Conservation (phyloP, 2,329 filamentous ascomycete genomes). For the Fusarium praegraminearum region DNA sequence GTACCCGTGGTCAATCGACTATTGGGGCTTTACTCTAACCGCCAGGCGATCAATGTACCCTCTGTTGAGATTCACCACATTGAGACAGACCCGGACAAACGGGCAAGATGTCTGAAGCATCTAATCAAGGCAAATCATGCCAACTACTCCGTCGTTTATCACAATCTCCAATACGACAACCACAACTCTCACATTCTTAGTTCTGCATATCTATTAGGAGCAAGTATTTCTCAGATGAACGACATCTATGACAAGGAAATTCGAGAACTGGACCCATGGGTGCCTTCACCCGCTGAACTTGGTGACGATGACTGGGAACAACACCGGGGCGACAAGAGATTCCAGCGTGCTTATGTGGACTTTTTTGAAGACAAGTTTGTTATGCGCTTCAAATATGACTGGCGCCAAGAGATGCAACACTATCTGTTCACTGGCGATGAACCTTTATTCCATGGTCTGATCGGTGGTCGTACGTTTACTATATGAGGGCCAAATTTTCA, state of each 20-base stretch:
- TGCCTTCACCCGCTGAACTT: conserved; percentile 86
- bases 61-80: conserved; percentile 81
- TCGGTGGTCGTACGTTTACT: conserved; percentile 75
- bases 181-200: conserved; percentile 84
- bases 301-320: conserved; percentile 87
- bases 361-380: conserved; percentile 95
- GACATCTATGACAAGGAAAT: conserved; percentile 83
- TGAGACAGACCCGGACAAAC: conserved; percentile 82
- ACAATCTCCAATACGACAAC: conserved; percentile 81
- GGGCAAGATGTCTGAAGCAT: conserved; percentile 87
- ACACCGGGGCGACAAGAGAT: conserved; percentile 80
- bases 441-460: conserved; percentile 83
- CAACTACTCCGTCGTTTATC: conserved; percentile 86
- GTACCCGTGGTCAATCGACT: conserved; percentile 49
- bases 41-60: conserved; percentile 66
- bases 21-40: conserved; percentile 38
- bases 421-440: conserved; percentile 80
- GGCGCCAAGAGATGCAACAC: conserved; percentile 80
- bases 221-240: conserved; percentile 77
- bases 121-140: conserved; percentile 91
- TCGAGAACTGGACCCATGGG: conserved; percentile 81
- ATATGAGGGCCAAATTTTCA: not conserved
- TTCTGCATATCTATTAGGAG: conserved; percentile 88
- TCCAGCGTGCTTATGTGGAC: conserved; percentile 91
- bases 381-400: conserved; percentile 79